Conservation (phyloP, 1,284 basidiomycete species). For the Ganoderma boninense region DNA sequence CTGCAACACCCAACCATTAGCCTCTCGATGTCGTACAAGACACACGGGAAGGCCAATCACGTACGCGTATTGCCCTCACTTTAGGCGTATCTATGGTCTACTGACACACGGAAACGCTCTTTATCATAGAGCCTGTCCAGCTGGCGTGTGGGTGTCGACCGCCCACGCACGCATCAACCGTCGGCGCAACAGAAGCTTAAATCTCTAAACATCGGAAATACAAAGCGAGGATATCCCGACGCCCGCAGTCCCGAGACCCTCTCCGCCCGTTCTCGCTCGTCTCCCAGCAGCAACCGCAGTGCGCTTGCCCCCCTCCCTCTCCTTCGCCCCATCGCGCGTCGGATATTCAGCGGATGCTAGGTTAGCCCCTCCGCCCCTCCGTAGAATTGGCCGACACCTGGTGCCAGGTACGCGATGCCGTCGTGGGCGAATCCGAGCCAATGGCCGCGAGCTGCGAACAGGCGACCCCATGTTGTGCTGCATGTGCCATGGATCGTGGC, state of each 20-base stretch:
- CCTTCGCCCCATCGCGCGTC: not conserved
- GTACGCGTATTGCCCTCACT: not conserved
- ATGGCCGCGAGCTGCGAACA: slow-evolving; percentile 1
- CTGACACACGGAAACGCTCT: not conserved
- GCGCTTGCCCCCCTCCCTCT: too few species aligned
- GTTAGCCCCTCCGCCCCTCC: slow-evolving; percentile 15
- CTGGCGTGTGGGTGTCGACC: not conserved
- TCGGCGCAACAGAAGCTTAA: slow-evolving; percentile 16
- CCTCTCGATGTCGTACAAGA: not conserved
- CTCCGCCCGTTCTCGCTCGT: slow-evolving; percentile 4
- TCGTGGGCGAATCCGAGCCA: slow-evolving; percentile 11
- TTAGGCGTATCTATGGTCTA: not conserved
- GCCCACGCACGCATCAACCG: slow-evolving; percentile 10
- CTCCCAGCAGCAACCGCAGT: not conserved
- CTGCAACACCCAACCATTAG: not conserved
- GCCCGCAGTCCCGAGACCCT: slow-evolving; percentile 14
- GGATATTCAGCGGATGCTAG: slow-evolving; percentile 31
- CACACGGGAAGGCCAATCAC: not conserved
- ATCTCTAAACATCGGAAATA: slow-evolving; percentile 32
- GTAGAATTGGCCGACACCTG: slow-evolving; percentile 20
- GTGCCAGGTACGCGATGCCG: not conserved
- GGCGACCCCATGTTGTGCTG: not conserved
- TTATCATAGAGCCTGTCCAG: not conserved
- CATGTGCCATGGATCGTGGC: not conserved
- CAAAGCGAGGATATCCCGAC: slow-evolving; percentile 31